A percentile compares a stretch with the other conserved stretches of the same genome.
These are phyloP conservation scores for Eucalyptus albens DNA, from an alignment of 345 rosid genomes.

Conservation along the genomic window DNA sequence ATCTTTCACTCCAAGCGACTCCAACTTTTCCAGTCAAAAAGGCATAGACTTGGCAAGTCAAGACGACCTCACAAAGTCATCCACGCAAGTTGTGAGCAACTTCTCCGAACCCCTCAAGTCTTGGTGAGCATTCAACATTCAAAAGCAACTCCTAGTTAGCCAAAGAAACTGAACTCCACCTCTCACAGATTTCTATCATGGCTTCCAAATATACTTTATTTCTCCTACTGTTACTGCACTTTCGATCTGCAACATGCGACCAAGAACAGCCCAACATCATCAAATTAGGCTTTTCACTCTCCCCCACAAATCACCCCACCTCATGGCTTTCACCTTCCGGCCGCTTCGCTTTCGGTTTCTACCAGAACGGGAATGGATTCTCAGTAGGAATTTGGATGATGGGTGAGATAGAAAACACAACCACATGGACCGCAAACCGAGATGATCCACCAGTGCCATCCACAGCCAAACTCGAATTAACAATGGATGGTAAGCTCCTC, in stretches of 20 bases:
- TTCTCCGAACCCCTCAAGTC: not conserved
- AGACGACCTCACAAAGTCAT: not conserved
- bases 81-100: not conserved
- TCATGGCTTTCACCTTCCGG: constrained; percentile 8
- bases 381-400: constrained; percentile 2
- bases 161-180: not conserved
- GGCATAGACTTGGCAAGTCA: not conserved
- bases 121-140: no score
- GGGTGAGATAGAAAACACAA: not conserved
- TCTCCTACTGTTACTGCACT: not conserved
- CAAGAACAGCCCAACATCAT: not conserved
- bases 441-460: not conserved
- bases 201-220: not conserved
- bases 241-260: not conserved
- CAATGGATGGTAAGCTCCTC: not conserved
- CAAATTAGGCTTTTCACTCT: not conserved
- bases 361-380: not conserved
- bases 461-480: not conserved
- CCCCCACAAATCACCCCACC: not conserved
- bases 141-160: not conserved
- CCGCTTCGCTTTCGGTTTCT: constrained; percentile 13
- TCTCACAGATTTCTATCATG: not conserved
- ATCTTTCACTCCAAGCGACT: not conserved
- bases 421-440: constrained; percentile 10
- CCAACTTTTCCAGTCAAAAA: accelerated